Evolutionary conservation across 495 filamentous ascomycete species (phyloP).

Genomic region (Hypoxylon subgilvum): DNA sequence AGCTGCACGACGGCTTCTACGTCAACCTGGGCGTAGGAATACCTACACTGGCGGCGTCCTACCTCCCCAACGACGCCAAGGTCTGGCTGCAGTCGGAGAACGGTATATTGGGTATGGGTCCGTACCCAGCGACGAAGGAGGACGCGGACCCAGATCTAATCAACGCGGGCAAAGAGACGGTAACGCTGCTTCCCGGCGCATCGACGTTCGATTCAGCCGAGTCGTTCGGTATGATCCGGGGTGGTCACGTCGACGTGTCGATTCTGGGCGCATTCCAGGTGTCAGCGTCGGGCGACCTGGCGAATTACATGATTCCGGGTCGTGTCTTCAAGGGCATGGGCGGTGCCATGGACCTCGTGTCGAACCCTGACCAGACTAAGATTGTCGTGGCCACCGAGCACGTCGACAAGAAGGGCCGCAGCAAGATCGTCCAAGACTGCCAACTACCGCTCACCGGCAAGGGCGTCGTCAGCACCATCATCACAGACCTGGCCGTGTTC

Average conservation of each 20-base stretch:
- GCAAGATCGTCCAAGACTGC: conserved; percentile 65
- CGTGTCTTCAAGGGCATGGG: conserved; percentile 70
- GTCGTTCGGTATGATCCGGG: conserved; percentile 67
- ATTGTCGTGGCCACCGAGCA: conserved; percentile 68
- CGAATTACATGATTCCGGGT: conserved; percentile 70
- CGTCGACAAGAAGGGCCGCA: conserved; percentile 63
- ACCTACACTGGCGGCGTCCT: conserved; percentile 66
- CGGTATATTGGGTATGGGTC: conserved; percentile 66
- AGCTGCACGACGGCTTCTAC: conserved; percentile 68
- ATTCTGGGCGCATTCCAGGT: conserved; percentile 68
- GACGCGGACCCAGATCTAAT: conserved; percentile 65
- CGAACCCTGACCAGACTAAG: conserved; percentile 64
- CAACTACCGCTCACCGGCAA: conserved; percentile 63
- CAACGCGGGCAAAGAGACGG: conserved; percentile 68
- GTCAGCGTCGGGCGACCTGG: conserved; percentile 62
- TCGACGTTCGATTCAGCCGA: conserved; percentile 64
- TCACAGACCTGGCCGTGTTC: conserved; percentile 65
- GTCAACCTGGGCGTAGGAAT: conserved; percentile 71
- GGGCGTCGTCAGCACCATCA: conserved; percentile 60
- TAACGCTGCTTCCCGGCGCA: conserved; percentile 63
- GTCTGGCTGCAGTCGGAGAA: conserved; percentile 69
- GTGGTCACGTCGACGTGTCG: conserved; percentile 64
- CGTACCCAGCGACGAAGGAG: conserved; percentile 59
- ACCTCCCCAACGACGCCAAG: conserved; percentile 54
- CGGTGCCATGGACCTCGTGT: conserved; percentile 68